Evolutionary conservation across 495 filamentous ascomycete species (phyloP).

Genomic region (Tuber umbilicatum): DNA sequence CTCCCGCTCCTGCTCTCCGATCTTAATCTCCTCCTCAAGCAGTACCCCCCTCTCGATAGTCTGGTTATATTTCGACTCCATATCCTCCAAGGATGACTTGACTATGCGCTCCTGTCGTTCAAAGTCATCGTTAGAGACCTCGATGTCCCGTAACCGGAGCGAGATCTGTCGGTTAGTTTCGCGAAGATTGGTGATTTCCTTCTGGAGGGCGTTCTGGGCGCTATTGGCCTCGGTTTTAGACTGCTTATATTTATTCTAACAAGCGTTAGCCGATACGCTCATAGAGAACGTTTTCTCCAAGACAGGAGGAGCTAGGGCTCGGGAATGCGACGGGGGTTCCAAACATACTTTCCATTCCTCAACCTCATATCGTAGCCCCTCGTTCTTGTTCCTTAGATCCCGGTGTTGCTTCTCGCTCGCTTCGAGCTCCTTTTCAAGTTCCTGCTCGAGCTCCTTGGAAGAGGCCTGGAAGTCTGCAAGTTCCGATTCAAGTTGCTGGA

Average conservation of each 20-base stretch:
- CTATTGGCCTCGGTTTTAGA: slow-evolving; percentile 75
- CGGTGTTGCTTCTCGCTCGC: slow-evolving; percentile 89
- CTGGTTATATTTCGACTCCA: slow-evolving; percentile 94
- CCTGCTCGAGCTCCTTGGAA: slow-evolving; percentile 85
- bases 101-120: slow-evolving; percentile 92
- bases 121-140: slow-evolving; percentile 96
- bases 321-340: background rate
- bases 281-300: background rate
- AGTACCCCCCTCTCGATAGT: slow-evolving; percentile 86
- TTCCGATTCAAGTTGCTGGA: slow-evolving; percentile 85
- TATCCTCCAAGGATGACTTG: slow-evolving; percentile 86
- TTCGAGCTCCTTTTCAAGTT: slow-evolving; percentile 94
- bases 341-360: slow-evolving; percentile 92
- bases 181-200: slow-evolving; percentile 86
- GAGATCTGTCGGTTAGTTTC: slow-evolving; percentile 75
- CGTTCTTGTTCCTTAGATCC: slow-evolving; percentile 75
- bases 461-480: slow-evolving; percentile 90
- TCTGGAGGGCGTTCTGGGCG: slow-evolving; percentile 81
- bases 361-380: slow-evolving; percentile 75
- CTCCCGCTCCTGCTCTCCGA: slow-evolving; percentile 86
- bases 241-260: slow-evolving; percentile 90
- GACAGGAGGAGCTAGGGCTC: background rate
- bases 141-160: slow-evolving; percentile 81
- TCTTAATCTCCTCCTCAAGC: slow-evolving; percentile 87
- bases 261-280: slow-evolving; percentile 6